Percentiles rank a stretch among this genome's conserved stretches.
Evolutionary conservation across 306 rosid species (phyloP).

Genomic region (Oemleria cerasiformis): DNA sequence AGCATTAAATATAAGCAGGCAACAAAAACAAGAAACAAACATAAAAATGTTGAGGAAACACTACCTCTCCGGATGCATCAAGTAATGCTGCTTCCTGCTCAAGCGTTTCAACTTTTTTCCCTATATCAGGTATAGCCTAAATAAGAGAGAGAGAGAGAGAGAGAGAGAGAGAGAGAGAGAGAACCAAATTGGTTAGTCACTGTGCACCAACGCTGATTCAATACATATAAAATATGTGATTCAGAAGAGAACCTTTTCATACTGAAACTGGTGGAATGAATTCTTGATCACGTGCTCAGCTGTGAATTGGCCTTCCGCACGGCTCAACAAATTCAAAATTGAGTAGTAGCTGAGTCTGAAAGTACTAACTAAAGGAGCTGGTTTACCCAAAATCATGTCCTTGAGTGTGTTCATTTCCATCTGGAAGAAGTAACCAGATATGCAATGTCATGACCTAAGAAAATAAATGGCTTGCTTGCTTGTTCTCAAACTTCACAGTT

Average conservation of each 20-base stretch:
- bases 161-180: background rate
- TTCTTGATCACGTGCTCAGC: constrained; percentile 92
- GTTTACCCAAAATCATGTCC: constrained; percentile 97
- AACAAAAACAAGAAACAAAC: constrained; percentile 23
- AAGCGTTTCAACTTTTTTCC: constrained; percentile 67
- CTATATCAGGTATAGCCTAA: constrained; percentile 92
- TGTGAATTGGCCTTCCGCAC: constrained; percentile 97
- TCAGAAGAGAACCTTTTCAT: constrained; percentile 76
- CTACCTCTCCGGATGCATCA: constrained; percentile 92
- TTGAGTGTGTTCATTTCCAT: constrained; percentile 93
- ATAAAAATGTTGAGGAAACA: constrained; percentile 10
- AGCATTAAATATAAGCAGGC: constrained; percentile 3
- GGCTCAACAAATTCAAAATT: constrained; percentile 94
- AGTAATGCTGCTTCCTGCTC: constrained; percentile 86
- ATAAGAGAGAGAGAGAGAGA: constrained; percentile 10
- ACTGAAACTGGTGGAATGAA: constrained; percentile 95
- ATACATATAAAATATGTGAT: constrained; percentile 19
- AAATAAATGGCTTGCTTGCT: constrained; percentile 11
- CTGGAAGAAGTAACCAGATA: constrained; percentile 40
- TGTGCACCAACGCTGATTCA: constrained; percentile 11
- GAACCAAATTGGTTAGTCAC: constrained; percentile 18
- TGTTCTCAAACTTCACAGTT: constrained; percentile 5
- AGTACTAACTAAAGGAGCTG: constrained; percentile 94
- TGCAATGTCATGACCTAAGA: constrained; percentile 11
- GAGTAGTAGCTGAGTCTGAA: constrained; percentile 99